Conservation (phyloP, 257 asterid genomes). For the Galeopsis tetrahit region DNA sequence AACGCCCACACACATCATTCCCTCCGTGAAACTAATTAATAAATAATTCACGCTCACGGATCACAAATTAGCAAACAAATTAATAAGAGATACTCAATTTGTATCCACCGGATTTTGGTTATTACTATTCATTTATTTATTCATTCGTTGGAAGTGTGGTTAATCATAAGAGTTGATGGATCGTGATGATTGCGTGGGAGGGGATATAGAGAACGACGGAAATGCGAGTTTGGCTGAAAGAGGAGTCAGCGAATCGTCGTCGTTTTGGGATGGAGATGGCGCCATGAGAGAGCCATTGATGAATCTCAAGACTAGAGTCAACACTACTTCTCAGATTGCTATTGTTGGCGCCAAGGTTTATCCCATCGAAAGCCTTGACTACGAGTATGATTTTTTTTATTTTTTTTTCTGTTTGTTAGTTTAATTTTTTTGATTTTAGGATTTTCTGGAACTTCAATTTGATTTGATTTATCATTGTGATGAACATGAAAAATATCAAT, state of each 20-base stretch:
- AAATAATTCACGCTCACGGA: too few species aligned
- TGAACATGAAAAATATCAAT: slow-evolving; percentile 10
- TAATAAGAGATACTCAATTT: too few species aligned
- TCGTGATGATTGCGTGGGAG: slow-evolving; percentile 15
- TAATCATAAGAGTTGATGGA: too few species aligned
- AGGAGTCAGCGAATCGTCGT: slow-evolving; percentile 45
- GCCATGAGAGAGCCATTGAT: slow-evolving; percentile 64
- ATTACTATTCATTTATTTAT: too few species aligned
- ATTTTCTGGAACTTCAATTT: neutral
- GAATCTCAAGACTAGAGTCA: slow-evolving; percentile 52
- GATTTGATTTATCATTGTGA: neutral
- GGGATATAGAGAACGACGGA: slow-evolving; percentile 55
- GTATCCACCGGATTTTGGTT: too few species aligned
- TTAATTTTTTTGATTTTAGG: neutral
- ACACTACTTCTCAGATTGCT: slow-evolving; percentile 87
- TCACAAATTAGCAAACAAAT: too few species aligned
- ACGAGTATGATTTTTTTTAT: slow-evolving; percentile 57
- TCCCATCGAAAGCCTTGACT: slow-evolving; percentile 88
- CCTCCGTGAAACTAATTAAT: too few species aligned
- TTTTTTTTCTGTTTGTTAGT: neutral
- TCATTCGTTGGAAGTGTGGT: neutral
- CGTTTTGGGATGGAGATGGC: slow-evolving; percentile 42
- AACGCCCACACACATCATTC: too few species aligned
- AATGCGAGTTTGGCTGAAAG: slow-evolving; percentile 36
- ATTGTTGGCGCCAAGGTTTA: slow-evolving; percentile 74